Evolutionary conservation across 805 yeast species (phyloP).

Genomic region (Candida saitoana): DNA sequence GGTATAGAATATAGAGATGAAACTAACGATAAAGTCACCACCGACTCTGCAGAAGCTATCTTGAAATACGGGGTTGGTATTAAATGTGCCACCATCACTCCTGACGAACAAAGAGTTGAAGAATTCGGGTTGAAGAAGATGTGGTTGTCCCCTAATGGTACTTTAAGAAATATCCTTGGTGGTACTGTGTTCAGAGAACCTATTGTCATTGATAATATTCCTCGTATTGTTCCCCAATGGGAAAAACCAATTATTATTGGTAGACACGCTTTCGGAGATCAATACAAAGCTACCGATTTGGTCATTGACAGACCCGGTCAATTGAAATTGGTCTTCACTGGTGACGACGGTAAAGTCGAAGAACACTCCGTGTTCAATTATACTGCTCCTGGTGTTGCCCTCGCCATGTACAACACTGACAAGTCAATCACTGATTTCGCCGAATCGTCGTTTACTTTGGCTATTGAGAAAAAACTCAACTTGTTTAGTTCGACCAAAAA

Average conservation of each 20-base stretch:
- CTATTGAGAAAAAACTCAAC: conserved; percentile 72
- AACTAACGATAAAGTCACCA: conserved; percentile 84
- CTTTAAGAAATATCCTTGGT: conserved; percentile 90
- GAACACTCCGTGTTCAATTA: conserved; percentile 64
- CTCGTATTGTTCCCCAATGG: conserved; percentile 89
- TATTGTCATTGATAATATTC: conserved; percentile 83
- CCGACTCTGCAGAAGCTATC: conserved; percentile 88
- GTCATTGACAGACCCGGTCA: conserved; percentile 78
- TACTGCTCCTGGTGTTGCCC: conserved; percentile 72
- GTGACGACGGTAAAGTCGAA: conserved; percentile 55
- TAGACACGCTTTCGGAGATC: conserved; percentile 97
- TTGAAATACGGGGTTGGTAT: conserved; percentile 87
- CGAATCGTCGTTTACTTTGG: conserved; percentile 85
- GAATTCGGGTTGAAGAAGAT: conserved; percentile 88
- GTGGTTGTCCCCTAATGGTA: conserved; percentile 98
- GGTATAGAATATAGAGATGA: conserved; percentile 82
- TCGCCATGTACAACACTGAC: conserved; percentile 95
- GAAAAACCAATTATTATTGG: conserved; percentile 94
- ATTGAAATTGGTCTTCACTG: conserved; percentile 72
- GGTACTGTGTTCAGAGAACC: conserved; percentile 98
- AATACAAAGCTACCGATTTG: conserved; percentile 88
- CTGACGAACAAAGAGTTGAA: conserved; percentile 91
- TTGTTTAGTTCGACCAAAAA: conserved; percentile 88
- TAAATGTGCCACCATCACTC: conserved; percentile 98
- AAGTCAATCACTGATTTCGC: conserved; percentile 90